Conservation (phyloP, 139 green algal species). For the Micractinium conductrix region DNA sequence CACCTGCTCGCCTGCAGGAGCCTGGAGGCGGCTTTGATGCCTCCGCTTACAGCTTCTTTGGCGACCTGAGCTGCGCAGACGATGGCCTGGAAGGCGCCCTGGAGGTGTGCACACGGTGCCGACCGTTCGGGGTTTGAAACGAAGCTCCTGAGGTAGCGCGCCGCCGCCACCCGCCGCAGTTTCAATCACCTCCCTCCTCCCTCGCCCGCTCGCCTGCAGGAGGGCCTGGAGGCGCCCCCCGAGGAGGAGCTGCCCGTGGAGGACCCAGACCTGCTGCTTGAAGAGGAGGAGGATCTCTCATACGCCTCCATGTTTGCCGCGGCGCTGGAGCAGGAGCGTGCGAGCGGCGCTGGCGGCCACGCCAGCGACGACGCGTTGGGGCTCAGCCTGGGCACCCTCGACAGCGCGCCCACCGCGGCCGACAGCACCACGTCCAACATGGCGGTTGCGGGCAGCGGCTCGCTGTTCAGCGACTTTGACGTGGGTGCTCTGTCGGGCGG, state of each 20-base stretch:
- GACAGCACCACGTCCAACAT: neutral
- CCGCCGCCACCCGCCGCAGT: neutral
- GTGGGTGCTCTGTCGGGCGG: neutral
- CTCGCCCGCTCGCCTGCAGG: slow-evolving; percentile 49
- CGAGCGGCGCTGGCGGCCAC: neutral
- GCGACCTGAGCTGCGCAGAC: slow-evolving; percentile 49
- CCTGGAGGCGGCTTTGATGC: slow-evolving; percentile 15
- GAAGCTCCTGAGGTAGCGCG: neutral
- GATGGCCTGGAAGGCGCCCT: slow-evolving; percentile 58
- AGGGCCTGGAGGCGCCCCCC: slow-evolving; percentile 77
- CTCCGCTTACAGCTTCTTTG: slow-evolving; percentile 74
- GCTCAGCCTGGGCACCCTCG: neutral
- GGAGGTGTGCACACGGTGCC: slow-evolving; percentile 46
- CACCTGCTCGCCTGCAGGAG: neutral
- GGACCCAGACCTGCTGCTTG: slow-evolving; percentile 44
- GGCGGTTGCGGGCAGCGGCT: no score
- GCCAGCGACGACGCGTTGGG: neutral
- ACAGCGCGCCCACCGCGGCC: no score
- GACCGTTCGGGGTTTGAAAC: neutral
- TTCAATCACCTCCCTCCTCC: neutral
- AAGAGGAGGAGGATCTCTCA: slow-evolving; percentile 67
- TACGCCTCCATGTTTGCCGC: slow-evolving; percentile 68
- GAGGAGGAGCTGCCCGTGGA: slow-evolving; percentile 42
- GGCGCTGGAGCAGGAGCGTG: neutral
- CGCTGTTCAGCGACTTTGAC: slow-evolving; percentile 23